Evolutionary conservation across 2,329 filamentous ascomycete genomes (phyloP).

Genomic region (Bipolaris oryzae): DNA sequence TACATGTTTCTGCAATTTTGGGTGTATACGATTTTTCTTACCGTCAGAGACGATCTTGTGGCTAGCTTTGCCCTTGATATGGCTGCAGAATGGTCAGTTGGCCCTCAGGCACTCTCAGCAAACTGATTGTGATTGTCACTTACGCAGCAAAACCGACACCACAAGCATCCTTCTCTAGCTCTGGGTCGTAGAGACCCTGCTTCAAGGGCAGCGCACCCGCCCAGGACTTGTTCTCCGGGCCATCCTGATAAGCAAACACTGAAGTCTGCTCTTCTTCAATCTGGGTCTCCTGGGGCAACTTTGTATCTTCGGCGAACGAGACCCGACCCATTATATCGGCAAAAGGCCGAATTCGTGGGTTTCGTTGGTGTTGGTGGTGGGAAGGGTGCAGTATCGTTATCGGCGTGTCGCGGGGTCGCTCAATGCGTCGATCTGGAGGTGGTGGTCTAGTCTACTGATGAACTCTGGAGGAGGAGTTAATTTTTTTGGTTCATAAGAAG

Average conservation of each 20-base stretch:
- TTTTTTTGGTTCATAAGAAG: slow-evolving; percentile 5
- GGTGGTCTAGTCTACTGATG: slow-evolving; percentile 29
- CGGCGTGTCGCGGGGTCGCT: slow-evolving; percentile 32
- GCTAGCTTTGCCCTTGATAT: slow-evolving; percentile 96
- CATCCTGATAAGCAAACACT: slow-evolving; percentile 83
- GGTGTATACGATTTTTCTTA: slow-evolving; percentile 53
- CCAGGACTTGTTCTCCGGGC: slow-evolving; percentile 85
- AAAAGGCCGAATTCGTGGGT: slow-evolving; percentile 52
- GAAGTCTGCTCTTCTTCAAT: slow-evolving; percentile 65
- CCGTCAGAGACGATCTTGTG: slow-evolving; percentile 99
- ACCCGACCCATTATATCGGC: slow-evolving; percentile 63
- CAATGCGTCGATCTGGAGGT: slow-evolving; percentile 30
- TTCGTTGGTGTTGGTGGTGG: slow-evolving; percentile 26
- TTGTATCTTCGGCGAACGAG: slow-evolving; percentile 59
- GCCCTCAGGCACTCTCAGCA: slow-evolving; percentile 3
- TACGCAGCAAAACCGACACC: slow-evolving; percentile 99
- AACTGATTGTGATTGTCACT: slow-evolving; percentile 47
- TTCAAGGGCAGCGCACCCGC: slow-evolving; percentile 94
- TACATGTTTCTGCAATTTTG: neutral
- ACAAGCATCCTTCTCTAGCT: slow-evolving; percentile 97
- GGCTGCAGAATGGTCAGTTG: slow-evolving; percentile 60
- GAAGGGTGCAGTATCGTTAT: slow-evolving; percentile 28
- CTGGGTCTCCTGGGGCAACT: slow-evolving; percentile 52
- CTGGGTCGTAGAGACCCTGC: slow-evolving; percentile 97
- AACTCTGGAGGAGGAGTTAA: slow-evolving; percentile 26